A percentile compares a stretch with the other conserved stretches of the same genome.
Evolutionary conservation across 1,284 basidiomycete genomes (phyloP).

Genomic region (Trametes sp.): DNA sequence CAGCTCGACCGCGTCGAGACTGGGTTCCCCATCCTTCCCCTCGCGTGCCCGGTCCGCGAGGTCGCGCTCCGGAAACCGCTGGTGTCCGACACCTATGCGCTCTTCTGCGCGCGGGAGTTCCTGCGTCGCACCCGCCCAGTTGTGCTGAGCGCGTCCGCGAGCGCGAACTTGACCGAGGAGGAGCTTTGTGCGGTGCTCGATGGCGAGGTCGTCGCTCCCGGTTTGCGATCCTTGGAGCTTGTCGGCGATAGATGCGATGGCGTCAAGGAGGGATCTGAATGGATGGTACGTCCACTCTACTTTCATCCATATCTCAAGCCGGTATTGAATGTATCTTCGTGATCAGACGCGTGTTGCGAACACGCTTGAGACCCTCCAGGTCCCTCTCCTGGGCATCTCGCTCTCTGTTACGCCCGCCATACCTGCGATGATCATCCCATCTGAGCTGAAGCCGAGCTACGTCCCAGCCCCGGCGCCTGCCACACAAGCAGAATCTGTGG

Average conservation of each 20-base stretch:
- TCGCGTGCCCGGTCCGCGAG: conserved; percentile 24
- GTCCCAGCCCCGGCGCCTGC: neutral
- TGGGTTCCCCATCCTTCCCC: conserved; percentile 25
- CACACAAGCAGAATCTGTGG: conserved; percentile 1
- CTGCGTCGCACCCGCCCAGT: conserved; percentile 26
- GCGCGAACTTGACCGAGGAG: conserved; percentile 18
- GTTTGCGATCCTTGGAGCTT: conserved; percentile 27
- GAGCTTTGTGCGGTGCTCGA: conserved; percentile 26
- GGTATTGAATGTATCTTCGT: conserved; percentile 6
- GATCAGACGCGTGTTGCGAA: conserved; percentile 20
- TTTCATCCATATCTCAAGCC: neutral
- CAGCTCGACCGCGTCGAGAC: conserved; percentile 24
- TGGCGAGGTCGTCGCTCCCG: conserved; percentile 15
- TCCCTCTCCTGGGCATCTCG: conserved; percentile 20
- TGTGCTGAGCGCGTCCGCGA: conserved; percentile 25
- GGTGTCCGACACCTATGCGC: conserved; percentile 18
- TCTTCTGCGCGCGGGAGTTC: conserved; percentile 28
- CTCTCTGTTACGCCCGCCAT: conserved; percentile 25
- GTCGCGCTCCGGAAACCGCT: conserved; percentile 28
- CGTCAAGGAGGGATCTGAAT: conserved; percentile 21
- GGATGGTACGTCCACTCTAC: conserved; percentile 21
- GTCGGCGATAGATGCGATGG: conserved; percentile 28
- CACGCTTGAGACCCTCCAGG: conserved; percentile 13
- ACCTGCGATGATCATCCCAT: conserved; percentile 3
- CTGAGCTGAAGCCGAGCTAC: conserved; percentile 9